Base-by-base conservation (phyloP, 768 basidiomycete species). In the Amanita polypyramis region DNA sequence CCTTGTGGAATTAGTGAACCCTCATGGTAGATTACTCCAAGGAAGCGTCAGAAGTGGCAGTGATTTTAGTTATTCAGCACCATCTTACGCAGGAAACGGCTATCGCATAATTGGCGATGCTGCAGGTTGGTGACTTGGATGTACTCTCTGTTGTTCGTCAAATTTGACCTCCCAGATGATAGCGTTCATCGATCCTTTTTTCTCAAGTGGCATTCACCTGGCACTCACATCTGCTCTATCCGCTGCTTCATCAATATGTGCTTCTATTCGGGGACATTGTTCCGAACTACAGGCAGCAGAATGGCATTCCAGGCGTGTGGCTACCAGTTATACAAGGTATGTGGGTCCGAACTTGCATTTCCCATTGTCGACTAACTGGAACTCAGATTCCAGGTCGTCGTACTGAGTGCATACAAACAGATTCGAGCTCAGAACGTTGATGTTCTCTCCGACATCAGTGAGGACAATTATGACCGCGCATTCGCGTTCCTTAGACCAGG, bases 351-450 rank as follows among this genome's bases (percentile, higher is more conserved):
- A 30, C 12, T 39, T 30, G 27, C 25, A 20, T 29, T 5, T 25
- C 44, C 48, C 38, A n/a, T 11, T 36, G n/a, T 41, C 46, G 36
- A 54, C n/a, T n/a, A n/a, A 36, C 35, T 37, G 29, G 46, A 10
- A 33, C 15, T 32, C 47, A 82, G 79, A 54, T 82, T 83, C 55
- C 75, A 82, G 55, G 70, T 85, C 10, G 80, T 83, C 17, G 80
- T 81, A 20, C 64, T 83, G n/a, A 82, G 80, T 53, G 80, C 80
- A 53, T 83, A 82, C 60, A 83, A 81, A 60, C 82, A 83, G 54
- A 82, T 85, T 45, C 75, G 77, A 15, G 70, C 79, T 3, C 80
- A 83, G 56, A 67, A 66, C 32, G 64, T 62, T 8, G 70, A 74
- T 52, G 70, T 82, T 23, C 67, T 85, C 30, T 74, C 69, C 1